phyloP scores from a whole-genome alignment of 345 rosid genomes.

The Rhizophora mangle region DNA sequence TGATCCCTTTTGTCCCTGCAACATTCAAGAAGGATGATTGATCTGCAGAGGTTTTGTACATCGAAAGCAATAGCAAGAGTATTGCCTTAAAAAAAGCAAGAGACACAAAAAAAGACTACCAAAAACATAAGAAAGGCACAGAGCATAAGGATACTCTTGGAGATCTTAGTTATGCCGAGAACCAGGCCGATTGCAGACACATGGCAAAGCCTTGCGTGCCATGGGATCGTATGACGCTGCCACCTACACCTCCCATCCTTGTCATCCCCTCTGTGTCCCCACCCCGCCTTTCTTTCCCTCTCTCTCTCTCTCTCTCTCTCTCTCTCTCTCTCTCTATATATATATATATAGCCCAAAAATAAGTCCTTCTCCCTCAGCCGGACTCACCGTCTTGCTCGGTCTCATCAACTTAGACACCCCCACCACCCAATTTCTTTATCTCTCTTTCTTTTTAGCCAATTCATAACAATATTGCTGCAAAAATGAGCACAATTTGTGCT shows the following conservation, averaged over 20 bases:
- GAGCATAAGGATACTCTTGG: too few species aligned
- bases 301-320: background rate
- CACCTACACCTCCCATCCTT: constrained; percentile 48
- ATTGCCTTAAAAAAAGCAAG: too few species aligned
- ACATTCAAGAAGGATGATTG: too few species aligned
- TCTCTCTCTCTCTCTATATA: background rate
- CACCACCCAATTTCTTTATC: background rate
- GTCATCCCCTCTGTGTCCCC: constrained; percentile 18
- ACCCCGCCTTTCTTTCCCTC: constrained; percentile 16
- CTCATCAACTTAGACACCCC: background rate
- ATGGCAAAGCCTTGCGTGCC: constrained; percentile 20
- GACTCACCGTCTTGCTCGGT: background rate
- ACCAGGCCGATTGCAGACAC: too few species aligned
- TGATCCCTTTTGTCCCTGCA: too few species aligned
- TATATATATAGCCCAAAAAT: constrained; percentile 17
- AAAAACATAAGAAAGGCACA: too few species aligned
- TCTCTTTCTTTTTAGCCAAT: too few species aligned
- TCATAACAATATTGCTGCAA: background rate
- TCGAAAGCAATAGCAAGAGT: too few species aligned
- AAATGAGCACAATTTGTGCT: constrained; percentile 45
- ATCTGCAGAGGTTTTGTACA: too few species aligned
- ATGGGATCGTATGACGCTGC: constrained; percentile 25
- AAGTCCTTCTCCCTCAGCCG: constrained; percentile 16
- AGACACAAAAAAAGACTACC: too few species aligned
- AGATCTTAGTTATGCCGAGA: too few species aligned